Evolutionary conservation across 106 monocot genomes (phyloP), one percentile per base, ranked within the genome.

Genomic region (Dactylorhiza incarnata): DNA sequence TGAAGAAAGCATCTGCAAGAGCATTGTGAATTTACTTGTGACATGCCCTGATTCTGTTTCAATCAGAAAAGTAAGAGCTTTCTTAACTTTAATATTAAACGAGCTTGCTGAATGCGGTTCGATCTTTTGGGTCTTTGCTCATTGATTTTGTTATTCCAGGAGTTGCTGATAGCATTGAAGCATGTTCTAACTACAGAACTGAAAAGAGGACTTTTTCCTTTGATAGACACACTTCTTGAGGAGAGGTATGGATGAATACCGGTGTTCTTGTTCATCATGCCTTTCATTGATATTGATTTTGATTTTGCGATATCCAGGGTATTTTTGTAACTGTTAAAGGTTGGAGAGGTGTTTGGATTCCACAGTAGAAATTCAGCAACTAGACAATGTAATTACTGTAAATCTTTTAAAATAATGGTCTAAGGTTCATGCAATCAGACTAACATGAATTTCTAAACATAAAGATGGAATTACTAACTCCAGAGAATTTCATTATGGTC

Each of bases 1-100:
- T 47, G 99, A 99, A 76, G 99, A 99, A 79, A 91, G 83, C 82
- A 94, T 99, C 13, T 99, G 99, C 82, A 94, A 92, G 78, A 99
- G 99, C 62, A 94, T 99, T 74, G 99, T 99, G 15, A 99, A 89
- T 81, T 83, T 99, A 87, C 91, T 99, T 74, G 94, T 99, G 58
- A 94, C 94, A 14, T 99, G 99, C 62, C 99, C 99, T n/a, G 99
- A 99, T 70, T 89, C 99, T 43, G 88, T 94, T 63, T 89, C 94
- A 26, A 94, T 94, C 51, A 86, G 99, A 77, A 99, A 91, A 91
- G 96, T 91, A 59, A 67, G 82, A 17, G 20, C 1, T 66, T 37
- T 16, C 56, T 51, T 20, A 25, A 65, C 6, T 45, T 65, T 65
- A 29, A 29, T 49, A 15, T 77, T 48, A 72, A 2, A 15, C 72